Conservation (phyloP, 2,329 filamentous ascomycete species). For the Venturia pyrina region DNA sequence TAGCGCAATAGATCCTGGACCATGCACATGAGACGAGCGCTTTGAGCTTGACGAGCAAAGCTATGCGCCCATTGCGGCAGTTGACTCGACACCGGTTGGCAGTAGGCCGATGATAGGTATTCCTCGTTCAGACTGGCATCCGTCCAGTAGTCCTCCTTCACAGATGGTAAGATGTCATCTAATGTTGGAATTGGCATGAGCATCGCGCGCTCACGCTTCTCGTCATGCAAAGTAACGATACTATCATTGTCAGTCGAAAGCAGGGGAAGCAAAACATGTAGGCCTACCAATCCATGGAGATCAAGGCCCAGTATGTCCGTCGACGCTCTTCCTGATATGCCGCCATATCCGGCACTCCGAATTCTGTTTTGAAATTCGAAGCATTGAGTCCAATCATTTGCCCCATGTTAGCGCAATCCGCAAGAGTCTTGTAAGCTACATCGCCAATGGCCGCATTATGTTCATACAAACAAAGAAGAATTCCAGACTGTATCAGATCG, state of each 20-base stretch:
- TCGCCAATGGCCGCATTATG: conserved; percentile 6
- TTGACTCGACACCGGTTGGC: neutral
- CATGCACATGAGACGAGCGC: neutral
- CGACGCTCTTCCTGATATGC: conserved; percentile 7
- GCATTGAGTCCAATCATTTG: conserved; percentile 1
- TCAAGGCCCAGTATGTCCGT: conserved; percentile 8
- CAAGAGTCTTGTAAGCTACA: conserved; percentile 3
- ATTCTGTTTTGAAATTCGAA: neutral
- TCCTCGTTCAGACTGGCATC: neutral
- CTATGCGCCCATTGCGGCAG: conserved; percentile 5
- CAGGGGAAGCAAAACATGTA: no score
- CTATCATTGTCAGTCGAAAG: neutral
- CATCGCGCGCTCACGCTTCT: conserved; percentile 7
- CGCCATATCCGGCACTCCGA: neutral
- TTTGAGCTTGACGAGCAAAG: conserved; percentile 11
- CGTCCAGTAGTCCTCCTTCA: neutral
- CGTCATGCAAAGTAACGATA: conserved; percentile 9
- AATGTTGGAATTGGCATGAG: conserved; percentile 5
- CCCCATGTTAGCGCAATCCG: neutral
- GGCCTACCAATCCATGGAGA: conserved; percentile 9
- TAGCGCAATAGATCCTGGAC: neutral
- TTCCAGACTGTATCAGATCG: conserved; percentile 10
- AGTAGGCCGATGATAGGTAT: neutral
- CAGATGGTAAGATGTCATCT: conserved; percentile 10
- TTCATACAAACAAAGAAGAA: conserved; percentile 10